Evolutionary conservation across 345 rosid genomes (phyloP).

Genomic region (Corchorus olitorius): DNA sequence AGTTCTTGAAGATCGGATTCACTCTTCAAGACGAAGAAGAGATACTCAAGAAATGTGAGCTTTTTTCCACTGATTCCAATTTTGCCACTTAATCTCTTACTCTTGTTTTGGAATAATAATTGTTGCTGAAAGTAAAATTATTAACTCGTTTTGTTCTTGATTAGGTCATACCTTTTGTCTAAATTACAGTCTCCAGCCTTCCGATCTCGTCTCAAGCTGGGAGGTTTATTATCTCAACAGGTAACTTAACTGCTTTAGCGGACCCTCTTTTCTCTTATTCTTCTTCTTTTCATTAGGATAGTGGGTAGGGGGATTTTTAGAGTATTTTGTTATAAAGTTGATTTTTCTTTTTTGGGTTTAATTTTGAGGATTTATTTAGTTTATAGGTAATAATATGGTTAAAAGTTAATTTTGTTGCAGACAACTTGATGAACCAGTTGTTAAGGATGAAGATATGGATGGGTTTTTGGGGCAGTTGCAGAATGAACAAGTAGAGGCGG

Average conservation of each 20-base stretch:
- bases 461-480: conserved; percentile 84
- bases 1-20: conserved; percentile 68
- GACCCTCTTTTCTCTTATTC: neutral
- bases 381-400: neutral
- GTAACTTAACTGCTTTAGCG: conserved; percentile 31
- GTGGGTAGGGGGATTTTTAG: neutral
- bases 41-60: conserved; percentile 66
- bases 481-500: conserved; percentile 68
- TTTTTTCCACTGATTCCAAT: neutral
- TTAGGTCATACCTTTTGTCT: conserved; percentile 78
- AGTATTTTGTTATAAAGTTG: neutral
- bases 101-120: conserved; percentile 11
- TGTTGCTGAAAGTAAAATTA: neutral
- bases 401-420: conserved; percentile 39
- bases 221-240: conserved; percentile 85
- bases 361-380: neutral
- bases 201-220: conserved; percentile 92
- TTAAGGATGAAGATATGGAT: conserved; percentile 72
- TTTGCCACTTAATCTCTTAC: neutral
- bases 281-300: neutral
- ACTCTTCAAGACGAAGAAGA: conserved; percentile 59
- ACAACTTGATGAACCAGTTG: conserved; percentile 56
- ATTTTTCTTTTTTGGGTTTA: neutral
- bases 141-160: neutral
- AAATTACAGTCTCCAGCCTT: conserved; percentile 67